A percentile compares a stretch with the other conserved stretches of the same genome.
Conservation (phyloP, 768 basidiomycete genomes). For the Serendipita sp. region DNA sequence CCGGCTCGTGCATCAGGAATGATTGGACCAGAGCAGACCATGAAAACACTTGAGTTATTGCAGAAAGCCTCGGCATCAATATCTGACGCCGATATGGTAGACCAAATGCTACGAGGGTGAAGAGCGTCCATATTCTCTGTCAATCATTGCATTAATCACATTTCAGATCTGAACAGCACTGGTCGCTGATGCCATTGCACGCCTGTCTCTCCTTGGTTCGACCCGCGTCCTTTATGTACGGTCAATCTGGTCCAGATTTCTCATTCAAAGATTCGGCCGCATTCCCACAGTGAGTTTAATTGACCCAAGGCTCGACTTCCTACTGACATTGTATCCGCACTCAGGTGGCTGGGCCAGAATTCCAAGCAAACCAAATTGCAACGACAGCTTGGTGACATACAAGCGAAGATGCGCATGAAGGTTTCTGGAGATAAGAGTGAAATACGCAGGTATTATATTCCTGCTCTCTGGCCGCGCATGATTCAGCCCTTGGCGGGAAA, state of each 20-base stretch:
- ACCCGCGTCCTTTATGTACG: constrained; percentile 75
- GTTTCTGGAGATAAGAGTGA: constrained; percentile 83
- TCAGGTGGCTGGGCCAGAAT: constrained; percentile 94
- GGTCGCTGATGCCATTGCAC: constrained; percentile 88
- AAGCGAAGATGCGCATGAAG: constrained; percentile 87
- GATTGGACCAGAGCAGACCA: constrained; percentile 42
- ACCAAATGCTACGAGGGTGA: constrained; percentile 85
- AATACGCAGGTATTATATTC: constrained; percentile 82
- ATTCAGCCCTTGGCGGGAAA: constrained; percentile 60
- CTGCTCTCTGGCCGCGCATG: constrained; percentile 68
- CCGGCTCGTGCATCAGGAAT: constrained; percentile 44
- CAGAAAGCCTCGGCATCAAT: constrained; percentile 81
- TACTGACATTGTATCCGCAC: constrained; percentile 1
- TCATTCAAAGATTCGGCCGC: constrained; percentile 46
- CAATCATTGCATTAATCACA: neutral
- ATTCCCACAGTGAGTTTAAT: constrained; percentile 63
- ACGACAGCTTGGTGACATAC: constrained; percentile 74
- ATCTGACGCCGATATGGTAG: constrained; percentile 89
- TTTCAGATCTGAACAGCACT: constrained; percentile 78
- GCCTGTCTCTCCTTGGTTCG: constrained; percentile 79
- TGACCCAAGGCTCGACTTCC: neutral
- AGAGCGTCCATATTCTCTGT: neutral
- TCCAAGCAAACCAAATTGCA: constrained; percentile 76
- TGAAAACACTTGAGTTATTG: constrained; percentile 70
- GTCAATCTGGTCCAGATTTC: constrained; percentile 40